Base-by-base conservation (phyloP, 148 eudicot genomes). In the Rheum nobile region DNA sequence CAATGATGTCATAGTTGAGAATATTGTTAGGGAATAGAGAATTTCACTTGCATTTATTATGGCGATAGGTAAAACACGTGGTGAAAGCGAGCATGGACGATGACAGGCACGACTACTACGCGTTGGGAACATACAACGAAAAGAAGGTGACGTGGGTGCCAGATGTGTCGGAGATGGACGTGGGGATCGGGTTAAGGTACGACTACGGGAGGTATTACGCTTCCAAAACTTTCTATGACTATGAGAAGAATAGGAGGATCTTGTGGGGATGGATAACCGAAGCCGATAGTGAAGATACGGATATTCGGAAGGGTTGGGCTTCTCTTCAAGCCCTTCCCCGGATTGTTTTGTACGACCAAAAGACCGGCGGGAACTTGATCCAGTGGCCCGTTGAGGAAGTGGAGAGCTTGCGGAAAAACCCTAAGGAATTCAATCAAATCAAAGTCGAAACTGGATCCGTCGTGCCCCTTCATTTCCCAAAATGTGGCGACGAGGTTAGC, bases 131-230 rank as follows among this genome's bases (percentile, higher is more conserved):
- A 0, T 92, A 92, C 44, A 79, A 84, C 72, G 87, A 81, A 55
- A 29, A 13, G 11, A 72, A 70, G 1, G 81, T 46, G 32, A 77
- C 72, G 35, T 92, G 97, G 97, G 69, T 70, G 4, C 89, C 97
- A 14, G 97, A 92, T 78, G 75, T 88, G 55, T 79, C 87, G n/a
- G 79, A 72, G 8, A 43, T 82, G 10, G 97, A 92, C 54, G 89
- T 87, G 37, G 97, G 97, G 0, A 75, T 82, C 13, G 97, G 92
- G 32, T 41, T 90, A 24, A 85, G 92, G 61, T 88, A 82, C 47
- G 97, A 92, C 80, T 92, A 88, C 74, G 97, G 97, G 0, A 83
- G 72, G 31, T 91, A 77, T 13, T 92, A 92, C 38, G 97, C 97
- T 0, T 88, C 95, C 13, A 89, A 92, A 87, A 84, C 97, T 13